Conservation (phyloP, 2,329 filamentous ascomycete species). For the Claviceps cyperi region DNA sequence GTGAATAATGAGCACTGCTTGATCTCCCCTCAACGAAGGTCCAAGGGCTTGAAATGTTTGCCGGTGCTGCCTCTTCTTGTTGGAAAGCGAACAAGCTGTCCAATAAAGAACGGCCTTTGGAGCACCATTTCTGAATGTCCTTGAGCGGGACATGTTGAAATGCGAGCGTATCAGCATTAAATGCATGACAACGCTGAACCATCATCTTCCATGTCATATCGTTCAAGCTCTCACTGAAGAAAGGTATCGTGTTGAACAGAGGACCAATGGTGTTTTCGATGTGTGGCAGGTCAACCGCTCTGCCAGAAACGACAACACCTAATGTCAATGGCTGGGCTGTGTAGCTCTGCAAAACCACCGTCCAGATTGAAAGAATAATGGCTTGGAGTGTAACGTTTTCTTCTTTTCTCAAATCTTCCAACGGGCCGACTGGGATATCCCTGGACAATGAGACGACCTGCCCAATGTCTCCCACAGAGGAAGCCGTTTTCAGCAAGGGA, state of each 20-base stretch:
- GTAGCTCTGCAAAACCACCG: slow-evolving; percentile 42
- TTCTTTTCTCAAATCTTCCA: slow-evolving; percentile 39
- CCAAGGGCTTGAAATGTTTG: slow-evolving; percentile 35
- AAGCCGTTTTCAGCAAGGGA: background rate
- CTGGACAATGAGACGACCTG: slow-evolving; percentile 7
- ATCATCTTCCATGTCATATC: slow-evolving; percentile 44
- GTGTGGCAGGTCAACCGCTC: slow-evolving; percentile 52
- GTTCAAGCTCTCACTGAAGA: slow-evolving; percentile 32
- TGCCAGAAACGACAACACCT: slow-evolving; percentile 67
- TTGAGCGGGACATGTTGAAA: slow-evolving; percentile 64
- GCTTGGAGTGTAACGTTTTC: slow-evolving; percentile 68
- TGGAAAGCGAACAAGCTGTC: slow-evolving; percentile 77
- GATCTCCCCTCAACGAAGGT: slow-evolving; percentile 28
- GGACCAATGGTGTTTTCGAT: slow-evolving; percentile 62
- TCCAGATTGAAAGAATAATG: slow-evolving; percentile 62
- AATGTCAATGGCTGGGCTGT: slow-evolving; percentile 37
- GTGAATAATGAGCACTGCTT: slow-evolving; percentile 50
- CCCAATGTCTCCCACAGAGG: slow-evolving; percentile 7
- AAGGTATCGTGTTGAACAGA: slow-evolving; percentile 81
- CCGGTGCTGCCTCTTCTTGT: slow-evolving; percentile 22
- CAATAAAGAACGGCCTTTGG: slow-evolving; percentile 48
- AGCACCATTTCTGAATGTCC: slow-evolving; percentile 67
- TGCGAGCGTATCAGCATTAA: slow-evolving; percentile 50
- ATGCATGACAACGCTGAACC: slow-evolving; percentile 51
- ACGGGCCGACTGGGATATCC: slow-evolving; percentile 20